These are phyloP conservation scores for Cercospora beticola DNA, from an alignment of 2,329 filamentous ascomycete genomes.

Conservation along the genomic window DNA sequence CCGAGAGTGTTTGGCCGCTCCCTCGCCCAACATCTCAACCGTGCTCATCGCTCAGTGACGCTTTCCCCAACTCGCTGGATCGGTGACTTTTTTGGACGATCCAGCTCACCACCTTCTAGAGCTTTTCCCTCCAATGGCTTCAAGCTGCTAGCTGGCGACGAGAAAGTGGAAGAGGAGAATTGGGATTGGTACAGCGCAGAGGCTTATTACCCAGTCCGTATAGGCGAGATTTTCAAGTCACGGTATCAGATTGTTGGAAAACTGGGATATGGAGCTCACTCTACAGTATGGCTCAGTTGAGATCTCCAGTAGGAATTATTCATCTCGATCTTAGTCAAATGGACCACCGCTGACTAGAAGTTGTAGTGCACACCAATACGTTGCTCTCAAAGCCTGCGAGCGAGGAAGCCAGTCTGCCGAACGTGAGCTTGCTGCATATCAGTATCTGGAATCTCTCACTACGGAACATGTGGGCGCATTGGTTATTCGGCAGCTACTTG, in stretches of 20 bases:
- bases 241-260: constrained; percentile 16
- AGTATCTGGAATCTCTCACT: background rate
- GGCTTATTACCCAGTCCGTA: constrained; percentile 4
- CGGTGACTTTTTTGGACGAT: background rate
- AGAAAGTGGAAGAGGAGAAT: constrained; percentile 18
- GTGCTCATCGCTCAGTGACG: background rate
- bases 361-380: constrained; percentile 1
- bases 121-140: background rate
- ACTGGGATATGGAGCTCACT: constrained; percentile 13
- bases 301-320: background rate
- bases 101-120: background rate
- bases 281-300: constrained; percentile 11
- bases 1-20: background rate
- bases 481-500: background rate
- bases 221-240: constrained; percentile 6
- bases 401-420: background rate
- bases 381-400: constrained; percentile 15
- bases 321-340: background rate
- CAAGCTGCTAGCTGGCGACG: background rate
- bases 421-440: constrained; percentile 8
- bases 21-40: background rate
- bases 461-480: background rate
- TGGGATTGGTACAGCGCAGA: constrained; percentile 6
- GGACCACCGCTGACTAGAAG: background rate
- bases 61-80: background rate